Evolutionary conservation across 306 rosid species (phyloP), one percentile per base, ranked within the genome.

Genomic region (Luffa aegyptiaca): DNA sequence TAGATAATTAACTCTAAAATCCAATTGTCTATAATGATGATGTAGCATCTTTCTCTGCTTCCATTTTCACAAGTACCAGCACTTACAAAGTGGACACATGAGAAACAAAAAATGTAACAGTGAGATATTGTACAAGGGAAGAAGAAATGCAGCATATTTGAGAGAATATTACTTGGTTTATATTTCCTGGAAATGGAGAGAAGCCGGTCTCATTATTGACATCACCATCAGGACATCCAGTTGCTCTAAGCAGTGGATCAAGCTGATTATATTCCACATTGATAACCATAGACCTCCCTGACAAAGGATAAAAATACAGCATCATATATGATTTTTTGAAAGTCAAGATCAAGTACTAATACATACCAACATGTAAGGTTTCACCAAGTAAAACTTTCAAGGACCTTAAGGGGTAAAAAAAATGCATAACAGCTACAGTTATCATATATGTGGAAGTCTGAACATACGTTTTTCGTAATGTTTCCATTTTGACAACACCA

Each of bases 231-330:
- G 96, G 92, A 86, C 84, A 69, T 83, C 93, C 93, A 82, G 97
- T 93, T 80, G 97, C 97, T 91, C 96, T 91, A 14, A 95, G 94
- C 79, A 93, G 97, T 68, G 99, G 99, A 82, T 95, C 97, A 85
- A 95, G 90, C 90, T 95, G 97, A 88, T 95, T 95, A 92, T 93
- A 95, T 85, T 93, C 99, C 82, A 95, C 99, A 84, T 95, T 93
- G 85, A 93, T 93, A 85, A 95, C 97, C 99, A 95, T 90, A 1
- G 91, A 48, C 88, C 97, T 93, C 85, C 99, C 99, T 95, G 83
- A 63, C 58, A 77, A 8, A 26, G 56, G 83, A 53, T 69, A 65
- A 82, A 75, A 49, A 76, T 81, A 11, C 12, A 55, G 53, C 53
- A 31, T 49, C 37, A 49, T 14, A 16, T 11, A 6, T 26, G 12